These are phyloP conservation scores for Phaffomyces opuntiae DNA, from an alignment of 805 yeast genomes.

Conservation along the genomic window DNA sequence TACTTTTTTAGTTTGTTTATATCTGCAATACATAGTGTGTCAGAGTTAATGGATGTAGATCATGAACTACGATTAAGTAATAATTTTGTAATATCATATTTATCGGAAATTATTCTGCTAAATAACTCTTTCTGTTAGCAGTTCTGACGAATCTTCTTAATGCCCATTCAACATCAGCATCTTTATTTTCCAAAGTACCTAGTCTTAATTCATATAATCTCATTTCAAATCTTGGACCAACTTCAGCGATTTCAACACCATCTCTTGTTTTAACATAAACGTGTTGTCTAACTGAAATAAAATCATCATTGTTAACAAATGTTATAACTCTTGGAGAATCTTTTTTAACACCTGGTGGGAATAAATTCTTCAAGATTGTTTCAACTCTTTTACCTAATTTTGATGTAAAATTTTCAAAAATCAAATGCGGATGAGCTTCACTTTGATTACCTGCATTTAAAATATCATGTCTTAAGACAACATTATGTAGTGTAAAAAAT, in stretches of 20 bases:
- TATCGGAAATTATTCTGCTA: conserved; percentile 25
- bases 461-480: conserved; percentile 88
- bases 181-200: conserved; percentile 91
- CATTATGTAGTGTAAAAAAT: conserved; percentile 89
- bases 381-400: conserved; percentile 78
- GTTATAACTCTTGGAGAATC: conserved; percentile 90
- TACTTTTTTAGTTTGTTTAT: not conserved
- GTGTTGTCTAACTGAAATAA: conserved; percentile 91
- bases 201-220: conserved; percentile 78
- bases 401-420: conserved; percentile 83
- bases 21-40: not conserved
- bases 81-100: not conserved
- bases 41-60: not conserved
- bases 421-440: conserved; percentile 89
- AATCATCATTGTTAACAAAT: conserved; percentile 86
- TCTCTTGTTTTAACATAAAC: conserved; percentile 86
- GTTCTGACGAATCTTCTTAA: conserved; percentile 89
- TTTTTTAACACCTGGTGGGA: conserved; percentile 94
- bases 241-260: conserved; percentile 86
- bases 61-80: not conserved
- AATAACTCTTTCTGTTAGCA: conserved; percentile 88
- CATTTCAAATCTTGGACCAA: conserved; percentile 99
- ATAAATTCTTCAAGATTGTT: conserved; percentile 75
- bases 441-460: conserved; percentile 79
- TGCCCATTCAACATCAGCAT: conserved; percentile 98